A percentile compares a stretch with the other conserved stretches of the same genome.
Evolutionary conservation across 140 eudicot genomes (phyloP).

Genomic region (Senecio squalidus): DNA sequence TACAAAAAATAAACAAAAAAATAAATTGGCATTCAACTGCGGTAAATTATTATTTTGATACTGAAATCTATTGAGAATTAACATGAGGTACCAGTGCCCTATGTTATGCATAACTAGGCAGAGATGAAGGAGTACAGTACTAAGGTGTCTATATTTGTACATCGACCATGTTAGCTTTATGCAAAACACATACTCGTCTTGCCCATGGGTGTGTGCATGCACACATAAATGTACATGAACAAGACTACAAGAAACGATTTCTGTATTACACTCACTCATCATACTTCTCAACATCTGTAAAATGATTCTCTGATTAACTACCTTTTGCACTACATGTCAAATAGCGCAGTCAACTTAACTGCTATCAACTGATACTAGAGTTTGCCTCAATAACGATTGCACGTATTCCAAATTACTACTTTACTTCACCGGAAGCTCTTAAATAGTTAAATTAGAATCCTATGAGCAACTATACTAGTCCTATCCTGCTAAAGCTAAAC

Average conservation of each 20-base stretch:
- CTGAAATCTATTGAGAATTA: neutral
- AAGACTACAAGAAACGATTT: neutral
- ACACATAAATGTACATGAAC: neutral
- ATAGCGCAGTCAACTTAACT: slow-evolving; percentile 4
- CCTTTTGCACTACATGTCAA: slow-evolving; percentile 5
- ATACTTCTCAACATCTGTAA: slow-evolving; percentile 2
- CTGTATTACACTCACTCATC: neutral
- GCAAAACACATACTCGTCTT: neutral
- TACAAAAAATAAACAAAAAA: neutral
- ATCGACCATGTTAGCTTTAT: neutral
- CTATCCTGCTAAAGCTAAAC: neutral
- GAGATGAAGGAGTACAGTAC: neutral
- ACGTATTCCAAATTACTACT: no score
- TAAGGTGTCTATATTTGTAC: slow-evolving; percentile 5
- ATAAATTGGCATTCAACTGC: neutral
- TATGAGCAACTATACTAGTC: neutral
- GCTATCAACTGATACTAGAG: neutral
- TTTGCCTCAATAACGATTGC: neutral
- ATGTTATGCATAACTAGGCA: neutral
- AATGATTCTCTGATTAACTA: neutral
- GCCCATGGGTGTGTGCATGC: slow-evolving; percentile 9
- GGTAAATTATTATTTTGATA: neutral
- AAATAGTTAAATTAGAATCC: neutral
- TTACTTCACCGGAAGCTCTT: no score
- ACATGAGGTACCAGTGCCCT: slow-evolving; percentile 12